Percentiles rank a stretch among this genome's conserved stretches.
These are phyloP conservation scores for Physcomitrium patens DNA, from an alignment of 225 moss, liverwort and hornwort genomes.

Conservation along the genomic window DNA sequence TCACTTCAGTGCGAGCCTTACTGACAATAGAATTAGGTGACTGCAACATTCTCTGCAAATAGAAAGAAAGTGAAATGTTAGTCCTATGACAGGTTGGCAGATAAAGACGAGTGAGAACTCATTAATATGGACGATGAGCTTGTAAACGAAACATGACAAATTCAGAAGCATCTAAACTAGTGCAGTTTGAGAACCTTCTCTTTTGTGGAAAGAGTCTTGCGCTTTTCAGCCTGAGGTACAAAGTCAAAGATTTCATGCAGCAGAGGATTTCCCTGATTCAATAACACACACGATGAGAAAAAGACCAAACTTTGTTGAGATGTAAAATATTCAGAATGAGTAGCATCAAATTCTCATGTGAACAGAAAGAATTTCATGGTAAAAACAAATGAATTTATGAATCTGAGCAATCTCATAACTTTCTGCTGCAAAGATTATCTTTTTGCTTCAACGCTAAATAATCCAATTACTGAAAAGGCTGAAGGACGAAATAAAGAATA, in stretches of 20 bases:
- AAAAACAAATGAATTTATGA: background rate
- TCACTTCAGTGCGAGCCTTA: slow-evolving; percentile 77
- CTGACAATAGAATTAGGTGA: slow-evolving; percentile 85
- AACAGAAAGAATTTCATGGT: background rate
- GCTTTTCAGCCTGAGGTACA: slow-evolving; percentile 65
- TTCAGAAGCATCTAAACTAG: background rate
- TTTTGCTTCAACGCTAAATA: slow-evolving; percentile 4
- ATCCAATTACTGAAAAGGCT: slow-evolving; percentile 7
- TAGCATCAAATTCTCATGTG: background rate
- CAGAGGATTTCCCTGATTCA: slow-evolving; percentile 68
- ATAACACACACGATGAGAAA: slow-evolving; percentile 23
- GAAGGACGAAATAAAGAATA: background rate
- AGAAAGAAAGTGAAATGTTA: background rate
- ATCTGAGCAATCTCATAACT: background rate
- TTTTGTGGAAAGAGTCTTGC: slow-evolving; percentile 58
- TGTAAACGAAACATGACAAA: background rate
- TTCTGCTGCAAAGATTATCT: background rate
- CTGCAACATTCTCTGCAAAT: slow-evolving; percentile 73
- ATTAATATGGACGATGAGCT: background rate
- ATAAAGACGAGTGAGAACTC: background rate
- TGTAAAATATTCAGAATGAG: background rate
- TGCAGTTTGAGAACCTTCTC: slow-evolving; percentile 58
- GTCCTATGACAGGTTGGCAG: background rate
- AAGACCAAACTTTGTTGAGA: background rate
- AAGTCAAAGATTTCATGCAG: slow-evolving; percentile 89